Evolutionary conservation across 169 alveolate genomes (phyloP), one percentile per base, ranked within the genome.

Genomic region (Eimeria sp.): DNA sequence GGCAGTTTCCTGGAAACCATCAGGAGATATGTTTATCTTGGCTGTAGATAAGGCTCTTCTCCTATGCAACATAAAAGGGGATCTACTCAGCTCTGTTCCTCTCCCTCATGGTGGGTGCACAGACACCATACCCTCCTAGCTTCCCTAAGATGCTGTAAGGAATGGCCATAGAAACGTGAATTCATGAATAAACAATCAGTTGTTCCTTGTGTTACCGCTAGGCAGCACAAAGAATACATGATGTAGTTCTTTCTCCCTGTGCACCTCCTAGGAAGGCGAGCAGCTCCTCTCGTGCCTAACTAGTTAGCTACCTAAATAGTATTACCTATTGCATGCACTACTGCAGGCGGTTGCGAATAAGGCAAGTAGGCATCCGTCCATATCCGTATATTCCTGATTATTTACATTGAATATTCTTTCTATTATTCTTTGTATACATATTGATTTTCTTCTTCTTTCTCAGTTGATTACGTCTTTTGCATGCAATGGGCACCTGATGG

Each of bases 1-100:
- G 4, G 91, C 91, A 0, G 91, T 83, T 7, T 73, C 91, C 27
- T 83, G 91, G 91, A 51, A 58, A 25, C 72, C 91, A 18, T 22
- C 54, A 18, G 75, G 51, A n/a, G 91, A 83, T 18, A 22, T 47
- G 5, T 83, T 83, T 83, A 61, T 51, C 4, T 1, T 83, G 57
- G 91, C 73, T 30, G 34, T 30, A 13, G 45, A 6, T 47, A 34
- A 16, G 3, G 58, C 72, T 0, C 43, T 83, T 9, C 75, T 25
- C 0, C 54, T 83, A 5, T 83, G 91, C 45, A 83, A 34, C 51
- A 7, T 30, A 47, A 30, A 70, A 30, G 80, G 80, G 25, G 80
- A 70, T 5, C 49, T 70, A 0, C 47, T 70, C 0, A 70, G 80
- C 51, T 13, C 51, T 70, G 80, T 70, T 78, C 34, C 88, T 27